phyloP scores from a whole-genome alignment of 371 early-diverging fungal species.

The Mucor indicus region DNA sequence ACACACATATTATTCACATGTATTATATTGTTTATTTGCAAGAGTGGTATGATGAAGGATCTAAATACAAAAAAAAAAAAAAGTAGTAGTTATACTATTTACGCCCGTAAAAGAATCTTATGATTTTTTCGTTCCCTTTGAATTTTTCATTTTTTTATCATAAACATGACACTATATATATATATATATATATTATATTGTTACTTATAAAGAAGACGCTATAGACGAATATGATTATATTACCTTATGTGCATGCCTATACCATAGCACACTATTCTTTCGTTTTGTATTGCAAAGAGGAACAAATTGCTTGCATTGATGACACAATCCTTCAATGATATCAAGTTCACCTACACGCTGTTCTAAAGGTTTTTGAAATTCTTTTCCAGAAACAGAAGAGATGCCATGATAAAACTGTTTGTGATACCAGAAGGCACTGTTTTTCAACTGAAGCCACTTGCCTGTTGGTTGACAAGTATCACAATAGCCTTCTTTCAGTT shows the following conservation, averaged over 20 bases:
- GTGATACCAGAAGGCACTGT: slow-evolving; percentile 93
- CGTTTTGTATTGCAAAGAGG: slow-evolving; percentile 75
- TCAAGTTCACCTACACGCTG: slow-evolving; percentile 56
- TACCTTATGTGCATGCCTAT: slow-evolving; percentile 83
- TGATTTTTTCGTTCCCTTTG: too few species aligned
- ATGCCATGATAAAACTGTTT: slow-evolving; percentile 90
- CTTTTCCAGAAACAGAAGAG: slow-evolving; percentile 79
- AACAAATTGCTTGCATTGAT: slow-evolving; percentile 82
- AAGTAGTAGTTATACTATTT: too few species aligned
- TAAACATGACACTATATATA: slow-evolving; percentile 79
- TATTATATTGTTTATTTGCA: too few species aligned
- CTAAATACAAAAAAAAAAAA: too few species aligned
- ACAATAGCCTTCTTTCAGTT: slow-evolving; percentile 84
- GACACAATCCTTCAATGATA: slow-evolving; percentile 80
- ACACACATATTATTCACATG: too few species aligned
- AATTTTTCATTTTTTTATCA: slow-evolving; percentile 70
- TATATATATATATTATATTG: too few species aligned
- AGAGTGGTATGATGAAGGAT: too few species aligned
- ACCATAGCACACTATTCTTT: slow-evolving; percentile 81
- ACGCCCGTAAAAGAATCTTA: too few species aligned
- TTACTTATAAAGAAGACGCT: too few species aligned
- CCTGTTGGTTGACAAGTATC: slow-evolving; percentile 82
- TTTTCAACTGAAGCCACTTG: slow-evolving; percentile 90
- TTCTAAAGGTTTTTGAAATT: slow-evolving; percentile 71
- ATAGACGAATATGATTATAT: too few species aligned